phyloP scores from a whole-genome alignment of 1,139 yeast species.

The Pichia cactophila region DNA sequence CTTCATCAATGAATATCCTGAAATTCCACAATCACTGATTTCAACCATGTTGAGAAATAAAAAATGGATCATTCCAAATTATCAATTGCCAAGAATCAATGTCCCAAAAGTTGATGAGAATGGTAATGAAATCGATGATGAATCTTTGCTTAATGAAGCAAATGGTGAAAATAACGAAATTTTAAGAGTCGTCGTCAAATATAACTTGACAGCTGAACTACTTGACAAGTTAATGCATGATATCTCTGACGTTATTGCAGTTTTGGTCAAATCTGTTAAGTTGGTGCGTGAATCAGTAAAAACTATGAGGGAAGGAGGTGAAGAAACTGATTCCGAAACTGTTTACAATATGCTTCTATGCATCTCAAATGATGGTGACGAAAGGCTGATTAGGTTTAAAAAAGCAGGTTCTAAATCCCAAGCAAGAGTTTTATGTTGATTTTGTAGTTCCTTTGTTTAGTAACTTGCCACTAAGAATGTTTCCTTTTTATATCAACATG shows the following conservation, averaged over 20 bases:
- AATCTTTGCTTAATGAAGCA: conserved; percentile 9
- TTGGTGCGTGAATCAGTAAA: conserved; percentile 28
- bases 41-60: conserved; percentile 68
- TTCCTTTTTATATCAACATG: too few relatives aligned
- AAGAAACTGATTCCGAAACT: conserved; percentile 21
- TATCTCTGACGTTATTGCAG: conserved; percentile 47
- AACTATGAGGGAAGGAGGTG: conserved; percentile 13
- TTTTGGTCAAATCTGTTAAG: conserved; percentile 40
- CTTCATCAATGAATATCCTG: conserved; percentile 57
- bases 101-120: conserved; percentile 11
- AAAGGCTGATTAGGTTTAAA: conserved; percentile 24
- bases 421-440: conserved; percentile 45
- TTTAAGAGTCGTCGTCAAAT: conserved; percentile 77
- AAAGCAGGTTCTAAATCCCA: conserved; percentile 15
- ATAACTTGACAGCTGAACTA: conserved; percentile 61
- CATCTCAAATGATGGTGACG: conserved; percentile 34
- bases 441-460: background rate
- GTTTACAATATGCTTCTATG: conserved; percentile 32
- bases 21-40: conserved; percentile 75
- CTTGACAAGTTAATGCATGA: conserved; percentile 67
- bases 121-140: conserved; percentile 11
- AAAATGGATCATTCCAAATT: conserved; percentile 88
- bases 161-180: conserved; percentile 50
- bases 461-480: background rate
- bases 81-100: conserved; percentile 56